Base-by-base conservation (phyloP, 768 basidiomycete species). In the Rossbeevera mucosa region DNA sequence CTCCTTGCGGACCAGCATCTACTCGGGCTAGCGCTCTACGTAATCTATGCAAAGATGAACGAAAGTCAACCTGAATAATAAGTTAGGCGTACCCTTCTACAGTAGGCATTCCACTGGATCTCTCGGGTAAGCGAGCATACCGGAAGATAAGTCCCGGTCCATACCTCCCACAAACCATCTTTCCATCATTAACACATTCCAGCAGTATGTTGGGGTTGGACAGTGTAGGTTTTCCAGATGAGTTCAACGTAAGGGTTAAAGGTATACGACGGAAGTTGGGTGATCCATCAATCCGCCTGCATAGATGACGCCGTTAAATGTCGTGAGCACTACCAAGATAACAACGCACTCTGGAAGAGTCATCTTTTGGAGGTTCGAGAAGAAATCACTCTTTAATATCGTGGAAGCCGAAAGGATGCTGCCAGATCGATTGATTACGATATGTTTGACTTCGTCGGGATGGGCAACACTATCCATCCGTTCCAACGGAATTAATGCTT, bases 341-440 rank as follows among this genome's bases (percentile, higher is more conserved):
- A 48, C 5, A 47, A 55, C 86, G 55, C 55, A 94, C 88, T 98
- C 96, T 0, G 94, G 90, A 2, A 99, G 74, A 4, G 91, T 90
- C 85, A 96, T 92, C 74, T 97, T 98, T 72, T 98, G 96, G 28
- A 98, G 65, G 64, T 91, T 91, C 6, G 83, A 83, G 77, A 94
- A 94, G 76, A 93, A 92, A 65, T 94, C 92, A 62, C 88, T 91
- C 74, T 99, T 99, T 63, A 98, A 74, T 59, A 98, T 96, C 1
- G 94, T 92, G 5, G 85, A 90, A 2, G 92, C 89, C 12, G 91
- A 95, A 0, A 98, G 72, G 52, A 98, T 89, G 55, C 78, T 81
- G 8, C 96, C 96, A 8, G 81, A 79, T 36, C 96, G 83, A 59
- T 87, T 89, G 31, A 82, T 77, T 28, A 99, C 94, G 4, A 95